Conservation (phyloP, 2,329 filamentous ascomycete genomes). For the Zymoseptoria tritici region DNA sequence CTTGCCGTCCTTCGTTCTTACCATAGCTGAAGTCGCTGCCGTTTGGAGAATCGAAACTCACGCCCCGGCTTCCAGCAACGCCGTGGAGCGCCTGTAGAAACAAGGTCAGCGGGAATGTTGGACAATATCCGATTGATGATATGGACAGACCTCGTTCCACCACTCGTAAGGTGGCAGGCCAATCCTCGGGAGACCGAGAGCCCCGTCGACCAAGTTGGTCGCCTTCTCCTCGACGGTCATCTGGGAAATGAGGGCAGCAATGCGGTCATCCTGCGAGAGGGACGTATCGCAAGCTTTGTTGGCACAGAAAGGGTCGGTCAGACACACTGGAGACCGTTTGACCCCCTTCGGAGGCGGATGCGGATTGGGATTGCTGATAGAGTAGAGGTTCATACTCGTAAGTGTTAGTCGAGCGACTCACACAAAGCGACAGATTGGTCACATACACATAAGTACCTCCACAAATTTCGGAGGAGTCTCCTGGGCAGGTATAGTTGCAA, state of each 20-base stretch:
- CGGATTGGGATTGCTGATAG: conserved; percentile 8
- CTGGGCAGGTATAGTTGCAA: conserved; percentile 8
- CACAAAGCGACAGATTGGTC: background rate
- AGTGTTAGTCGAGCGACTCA: background rate
- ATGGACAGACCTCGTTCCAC: too few relatives aligned
- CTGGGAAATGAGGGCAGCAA: conserved; percentile 41
- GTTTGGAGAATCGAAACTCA: background rate
- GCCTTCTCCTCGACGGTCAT: conserved; percentile 49
- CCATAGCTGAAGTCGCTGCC: conserved; percentile 2
- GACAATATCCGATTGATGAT: too few relatives aligned
- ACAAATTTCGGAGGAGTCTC: conserved; percentile 4
- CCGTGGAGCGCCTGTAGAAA: conserved; percentile 1
- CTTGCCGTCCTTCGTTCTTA: too few relatives aligned
- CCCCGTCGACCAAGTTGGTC: conserved; percentile 41
- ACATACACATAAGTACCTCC: conserved; percentile 8
- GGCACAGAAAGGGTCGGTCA: conserved; percentile 11
- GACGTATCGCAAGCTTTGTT: conserved; percentile 41
- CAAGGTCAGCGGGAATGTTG: too few relatives aligned
- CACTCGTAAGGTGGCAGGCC: conserved; percentile 14
- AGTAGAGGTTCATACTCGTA: conserved; percentile 9
- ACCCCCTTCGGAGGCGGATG: conserved; percentile 1
- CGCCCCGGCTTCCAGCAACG: background rate
- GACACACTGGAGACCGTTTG: conserved; percentile 9
- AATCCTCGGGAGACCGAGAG: conserved; percentile 44
- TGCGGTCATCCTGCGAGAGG: conserved; percentile 27